These are phyloP conservation scores for Myotisia sp. DNA, from an alignment of 2,329 filamentous ascomycete genomes.

Conservation along the genomic window DNA sequence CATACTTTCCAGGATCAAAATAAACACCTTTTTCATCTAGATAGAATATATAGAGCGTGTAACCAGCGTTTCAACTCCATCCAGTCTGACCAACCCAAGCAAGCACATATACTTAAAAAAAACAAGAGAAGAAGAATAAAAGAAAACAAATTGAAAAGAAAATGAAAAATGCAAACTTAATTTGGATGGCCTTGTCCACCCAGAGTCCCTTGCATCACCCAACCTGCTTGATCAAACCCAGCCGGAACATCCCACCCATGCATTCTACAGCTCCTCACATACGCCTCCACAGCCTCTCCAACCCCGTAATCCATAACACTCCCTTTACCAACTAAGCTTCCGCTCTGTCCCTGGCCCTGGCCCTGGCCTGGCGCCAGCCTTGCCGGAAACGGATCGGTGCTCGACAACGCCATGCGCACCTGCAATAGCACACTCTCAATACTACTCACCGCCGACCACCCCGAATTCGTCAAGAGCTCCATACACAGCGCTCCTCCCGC, in stretches of 20 bases:
- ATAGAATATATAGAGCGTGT: no score
- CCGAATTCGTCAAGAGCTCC: constrained; percentile 68
- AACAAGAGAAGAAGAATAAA: no score
- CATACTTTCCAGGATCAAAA: no score
- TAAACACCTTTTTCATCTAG: no score
- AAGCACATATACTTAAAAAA: no score
- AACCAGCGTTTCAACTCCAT: no score
- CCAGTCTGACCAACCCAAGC: no score
- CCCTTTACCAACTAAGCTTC: background rate
- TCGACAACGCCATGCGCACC: constrained; percentile 61
- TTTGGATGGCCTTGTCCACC: no score
- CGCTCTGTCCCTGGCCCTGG: no score
- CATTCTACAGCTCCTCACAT: constrained; percentile 47
- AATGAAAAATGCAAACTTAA: no score
- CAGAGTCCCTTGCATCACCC: background rate
- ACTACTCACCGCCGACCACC: constrained; percentile 59
- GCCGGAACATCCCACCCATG: constrained; percentile 63
- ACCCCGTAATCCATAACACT: constrained; percentile 45
- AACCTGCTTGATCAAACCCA: constrained; percentile 36
- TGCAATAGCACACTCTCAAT: constrained; percentile 72
- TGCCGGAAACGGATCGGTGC: constrained; percentile 54
- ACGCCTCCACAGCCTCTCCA: constrained; percentile 59
- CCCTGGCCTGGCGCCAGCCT: constrained; percentile 37
- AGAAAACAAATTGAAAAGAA: no score
- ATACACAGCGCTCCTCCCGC: constrained; percentile 71